Evolutionary conservation across 164 flowering plant species (phyloP).

Genomic region (Cinnamomum micranthum): DNA sequence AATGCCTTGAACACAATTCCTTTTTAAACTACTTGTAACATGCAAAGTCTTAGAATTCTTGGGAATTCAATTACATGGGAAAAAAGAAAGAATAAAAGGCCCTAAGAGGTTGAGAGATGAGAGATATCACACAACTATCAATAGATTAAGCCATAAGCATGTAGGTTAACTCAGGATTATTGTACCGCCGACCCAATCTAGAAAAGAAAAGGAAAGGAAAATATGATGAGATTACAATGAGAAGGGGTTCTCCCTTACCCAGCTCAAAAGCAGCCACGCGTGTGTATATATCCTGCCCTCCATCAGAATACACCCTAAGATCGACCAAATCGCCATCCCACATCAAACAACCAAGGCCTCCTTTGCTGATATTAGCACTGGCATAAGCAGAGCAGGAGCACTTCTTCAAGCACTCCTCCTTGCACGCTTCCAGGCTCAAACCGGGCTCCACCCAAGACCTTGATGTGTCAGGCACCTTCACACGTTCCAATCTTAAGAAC

Average conservation of each 20-base stretch:
- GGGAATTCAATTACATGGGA: no score
- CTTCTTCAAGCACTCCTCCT: constrained; percentile 25
- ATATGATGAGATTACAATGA: no score
- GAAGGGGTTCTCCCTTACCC: background rate
- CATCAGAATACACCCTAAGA: constrained; percentile 7
- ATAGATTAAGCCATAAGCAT: no score
- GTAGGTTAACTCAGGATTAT: no score
- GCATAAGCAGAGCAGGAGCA: constrained; percentile 39
- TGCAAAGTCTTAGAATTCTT: no score
- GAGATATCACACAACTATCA: no score
- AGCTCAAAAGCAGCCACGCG: constrained; percentile 17
- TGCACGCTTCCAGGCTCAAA: constrained; percentile 13
- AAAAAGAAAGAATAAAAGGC: no score
- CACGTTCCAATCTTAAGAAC: background rate
- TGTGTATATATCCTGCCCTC: constrained; percentile 25
- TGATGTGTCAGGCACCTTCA: constrained; percentile 33
- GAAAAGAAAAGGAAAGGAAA: no score
- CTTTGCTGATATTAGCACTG: constrained; percentile 11
- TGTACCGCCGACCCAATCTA: no score
- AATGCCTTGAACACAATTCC: no score
- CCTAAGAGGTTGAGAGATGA: no score
- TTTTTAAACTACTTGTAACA: no score
- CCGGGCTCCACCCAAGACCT: background rate
- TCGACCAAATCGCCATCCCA: constrained; percentile 35
- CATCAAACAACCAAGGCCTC: constrained; percentile 12